phyloP scores from a whole-genome alignment of 305 asterid species.

The Fraxinus nigra region DNA sequence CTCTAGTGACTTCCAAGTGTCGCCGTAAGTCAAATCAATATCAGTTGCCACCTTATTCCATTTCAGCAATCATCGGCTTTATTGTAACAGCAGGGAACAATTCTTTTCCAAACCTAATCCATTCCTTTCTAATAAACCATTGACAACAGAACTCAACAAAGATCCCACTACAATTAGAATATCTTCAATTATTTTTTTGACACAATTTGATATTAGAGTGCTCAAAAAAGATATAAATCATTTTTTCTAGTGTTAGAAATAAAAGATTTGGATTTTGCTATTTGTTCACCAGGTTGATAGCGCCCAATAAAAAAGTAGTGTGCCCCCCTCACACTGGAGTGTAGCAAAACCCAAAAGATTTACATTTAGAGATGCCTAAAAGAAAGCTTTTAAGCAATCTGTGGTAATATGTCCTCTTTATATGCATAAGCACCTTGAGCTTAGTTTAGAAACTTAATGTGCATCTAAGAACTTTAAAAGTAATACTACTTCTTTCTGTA shows the following conservation, averaged over 20 bases:
- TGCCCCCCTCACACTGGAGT: too few species aligned
- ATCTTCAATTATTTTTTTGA: neutral
- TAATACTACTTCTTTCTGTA: neutral
- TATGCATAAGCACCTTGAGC: neutral
- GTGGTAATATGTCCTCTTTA: neutral
- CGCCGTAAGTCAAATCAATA: neutral
- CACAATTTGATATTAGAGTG: neutral
- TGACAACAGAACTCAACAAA: neutral
- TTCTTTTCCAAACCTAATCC: neutral
- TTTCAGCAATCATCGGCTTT: neutral
- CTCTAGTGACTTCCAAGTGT: neutral
- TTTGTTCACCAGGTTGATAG: too few species aligned
- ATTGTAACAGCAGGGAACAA: neutral
- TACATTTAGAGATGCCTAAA: neutral
- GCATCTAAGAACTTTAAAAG: neutral
- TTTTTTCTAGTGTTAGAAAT: neutral
- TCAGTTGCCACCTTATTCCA: neutral
- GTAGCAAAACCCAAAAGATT: neutral
- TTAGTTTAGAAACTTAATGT: neutral
- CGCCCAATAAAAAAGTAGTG: too few species aligned
- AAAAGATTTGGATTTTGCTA: too few species aligned
- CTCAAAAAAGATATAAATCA: neutral
- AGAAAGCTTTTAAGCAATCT: neutral
- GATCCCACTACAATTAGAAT: neutral
- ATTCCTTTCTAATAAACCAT: neutral